Evolutionary conservation across 2,329 filamentous ascomycete genomes (phyloP).

Genomic region (Colletotrichum salicis): DNA sequence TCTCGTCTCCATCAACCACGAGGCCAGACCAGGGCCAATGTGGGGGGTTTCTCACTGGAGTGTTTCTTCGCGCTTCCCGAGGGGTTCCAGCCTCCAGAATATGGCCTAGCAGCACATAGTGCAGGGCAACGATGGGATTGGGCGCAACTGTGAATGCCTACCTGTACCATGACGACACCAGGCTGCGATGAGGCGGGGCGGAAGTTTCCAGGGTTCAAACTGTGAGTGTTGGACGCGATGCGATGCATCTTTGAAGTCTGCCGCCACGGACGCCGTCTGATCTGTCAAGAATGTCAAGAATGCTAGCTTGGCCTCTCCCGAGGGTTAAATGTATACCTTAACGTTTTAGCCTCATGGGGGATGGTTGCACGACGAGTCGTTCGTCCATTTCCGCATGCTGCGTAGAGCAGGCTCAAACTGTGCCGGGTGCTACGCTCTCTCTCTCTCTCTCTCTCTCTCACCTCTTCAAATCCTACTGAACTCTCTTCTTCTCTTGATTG

Average conservation of each 20-base stretch:
- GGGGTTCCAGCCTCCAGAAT: background rate
- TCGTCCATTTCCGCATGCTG: background rate
- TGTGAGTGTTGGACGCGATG: background rate
- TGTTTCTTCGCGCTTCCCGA: conserved; percentile 29
- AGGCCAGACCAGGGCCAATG: conserved; percentile 21
- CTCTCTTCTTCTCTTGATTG: background rate
- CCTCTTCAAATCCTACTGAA: background rate
- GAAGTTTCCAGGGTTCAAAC: conserved; percentile 18
- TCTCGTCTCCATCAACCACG: conserved; percentile 6
- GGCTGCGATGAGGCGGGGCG: conserved; percentile 22
- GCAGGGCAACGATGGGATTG: conserved; percentile 6
- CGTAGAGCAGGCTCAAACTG: background rate
- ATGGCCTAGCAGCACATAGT: background rate
- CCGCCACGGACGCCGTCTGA: conserved; percentile 1
- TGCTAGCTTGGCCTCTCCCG: background rate
- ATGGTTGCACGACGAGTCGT: background rate
- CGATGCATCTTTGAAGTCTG: conserved; percentile 8
- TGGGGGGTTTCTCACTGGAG: background rate
- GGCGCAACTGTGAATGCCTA: conserved; percentile 16
- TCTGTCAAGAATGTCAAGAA: conserved; percentile 13
- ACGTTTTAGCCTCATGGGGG: background rate
- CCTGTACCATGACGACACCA: conserved; percentile 33
- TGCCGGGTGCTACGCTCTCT: background rate
- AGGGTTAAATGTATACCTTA: background rate
- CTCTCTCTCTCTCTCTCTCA: background rate